Evolutionary conservation across 148 eudicot species (phyloP).

Genomic region (Vaccinium macrocarpon): DNA sequence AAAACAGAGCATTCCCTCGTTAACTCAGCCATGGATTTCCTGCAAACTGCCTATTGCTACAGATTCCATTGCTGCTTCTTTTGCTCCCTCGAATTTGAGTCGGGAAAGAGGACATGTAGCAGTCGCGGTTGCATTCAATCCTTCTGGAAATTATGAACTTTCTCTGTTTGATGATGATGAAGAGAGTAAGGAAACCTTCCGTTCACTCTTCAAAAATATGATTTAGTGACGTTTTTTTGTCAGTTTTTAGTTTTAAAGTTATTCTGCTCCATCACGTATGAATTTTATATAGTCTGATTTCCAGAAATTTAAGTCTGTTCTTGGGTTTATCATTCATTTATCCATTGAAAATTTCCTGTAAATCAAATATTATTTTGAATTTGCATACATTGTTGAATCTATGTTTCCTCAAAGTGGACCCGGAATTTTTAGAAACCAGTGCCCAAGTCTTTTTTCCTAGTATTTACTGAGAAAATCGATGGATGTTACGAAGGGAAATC

Average conservation of each 20-base stretch:
- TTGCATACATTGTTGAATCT: not conserved
- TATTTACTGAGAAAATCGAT: too few species aligned
- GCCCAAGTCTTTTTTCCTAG: too few species aligned
- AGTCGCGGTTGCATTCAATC: slow-evolving; percentile 76
- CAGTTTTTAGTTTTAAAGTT: not conserved
- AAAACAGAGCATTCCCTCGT: slow-evolving; percentile 31
- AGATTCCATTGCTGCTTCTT: slow-evolving; percentile 17
- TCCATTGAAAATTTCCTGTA: not conserved
- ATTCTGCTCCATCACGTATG: not conserved
- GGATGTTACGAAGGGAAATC: too few species aligned
- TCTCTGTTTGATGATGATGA: slow-evolving; percentile 65
- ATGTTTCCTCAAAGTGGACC: too few species aligned
- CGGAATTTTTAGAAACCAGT: too few species aligned
- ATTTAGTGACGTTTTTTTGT: not conserved
- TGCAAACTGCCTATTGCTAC: slow-evolving; percentile 20
- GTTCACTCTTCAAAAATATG: not conserved
- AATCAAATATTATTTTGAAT: not conserved
- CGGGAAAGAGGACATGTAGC: slow-evolving; percentile 30
- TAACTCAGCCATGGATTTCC: slow-evolving; percentile 20
- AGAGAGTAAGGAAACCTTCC: slow-evolving; percentile 27
- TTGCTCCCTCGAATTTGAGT: not conserved
- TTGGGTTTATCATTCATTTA: not conserved
- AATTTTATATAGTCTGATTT: not conserved
- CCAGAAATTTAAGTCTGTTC: not conserved
- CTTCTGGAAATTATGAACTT: slow-evolving; percentile 72